Evolutionary conservation across 345 rosid genomes (phyloP).

Genomic region (Citrus sp.): DNA sequence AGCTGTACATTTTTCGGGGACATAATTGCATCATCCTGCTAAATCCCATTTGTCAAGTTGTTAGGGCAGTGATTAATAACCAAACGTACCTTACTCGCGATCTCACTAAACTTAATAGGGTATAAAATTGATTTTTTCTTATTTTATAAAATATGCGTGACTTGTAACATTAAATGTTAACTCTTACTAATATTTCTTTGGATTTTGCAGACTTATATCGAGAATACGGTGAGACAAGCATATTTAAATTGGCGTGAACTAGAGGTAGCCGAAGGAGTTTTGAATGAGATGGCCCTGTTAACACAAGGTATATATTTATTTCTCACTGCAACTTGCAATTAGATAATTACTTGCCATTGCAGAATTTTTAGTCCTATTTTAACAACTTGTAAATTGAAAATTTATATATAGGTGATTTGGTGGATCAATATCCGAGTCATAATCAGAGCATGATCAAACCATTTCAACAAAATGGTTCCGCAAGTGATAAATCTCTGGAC

Average conservation of each 20-base stretch:
- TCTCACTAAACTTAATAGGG: constrained; percentile 32
- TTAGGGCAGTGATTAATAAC: constrained; percentile 46
- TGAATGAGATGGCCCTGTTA: constrained; percentile 41
- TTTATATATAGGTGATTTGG: constrained; percentile 32
- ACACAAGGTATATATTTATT: constrained; percentile 45
- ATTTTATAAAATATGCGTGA: no score
- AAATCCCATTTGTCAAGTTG: constrained; percentile 70
- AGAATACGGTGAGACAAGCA: constrained; percentile 57
- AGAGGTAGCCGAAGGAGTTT: constrained; percentile 41
- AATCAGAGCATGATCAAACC: constrained; percentile 26
- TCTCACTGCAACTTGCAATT: background rate
- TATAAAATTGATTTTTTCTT: constrained; percentile 17
- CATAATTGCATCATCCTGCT: constrained; percentile 31
- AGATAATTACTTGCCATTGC: background rate
- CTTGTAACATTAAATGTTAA: background rate
- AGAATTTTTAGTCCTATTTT: background rate
- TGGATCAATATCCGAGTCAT: constrained; percentile 36
- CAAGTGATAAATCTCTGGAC: constrained; percentile 15
- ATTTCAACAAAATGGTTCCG: constrained; percentile 26
- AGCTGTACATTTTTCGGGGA: constrained; percentile 36
- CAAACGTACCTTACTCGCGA: constrained; percentile 33
- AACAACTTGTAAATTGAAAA: background rate
- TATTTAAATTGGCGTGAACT: constrained; percentile 46
- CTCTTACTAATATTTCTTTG: background rate
- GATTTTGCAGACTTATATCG: constrained; percentile 38